Evolutionary conservation across 805 yeast genomes (phyloP).

Genomic region (Candida coleopterorum): DNA sequence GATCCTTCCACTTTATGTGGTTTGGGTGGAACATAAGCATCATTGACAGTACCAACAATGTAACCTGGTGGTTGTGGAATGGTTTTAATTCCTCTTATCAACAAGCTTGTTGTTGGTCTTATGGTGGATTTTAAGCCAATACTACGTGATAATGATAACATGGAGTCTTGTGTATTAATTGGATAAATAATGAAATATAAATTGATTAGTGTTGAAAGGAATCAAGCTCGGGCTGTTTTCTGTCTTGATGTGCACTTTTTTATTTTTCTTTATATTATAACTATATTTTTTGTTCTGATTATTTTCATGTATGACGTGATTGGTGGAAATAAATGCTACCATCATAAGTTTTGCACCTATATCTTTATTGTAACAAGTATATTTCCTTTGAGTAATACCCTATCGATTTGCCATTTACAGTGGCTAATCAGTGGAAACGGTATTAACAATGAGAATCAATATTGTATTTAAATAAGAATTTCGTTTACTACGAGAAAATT

Average conservation of each 20-base stretch:
- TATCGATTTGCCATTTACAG: too few species aligned
- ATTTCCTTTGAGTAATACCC: too few species aligned
- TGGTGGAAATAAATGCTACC: conserved; percentile 6
- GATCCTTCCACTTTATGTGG: conserved; percentile 60
- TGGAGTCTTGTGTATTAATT: background rate
- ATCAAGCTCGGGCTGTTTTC: too few species aligned
- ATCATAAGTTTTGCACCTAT: too few species aligned
- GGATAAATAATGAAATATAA: background rate
- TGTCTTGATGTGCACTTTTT: too few species aligned
- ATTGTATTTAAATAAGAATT: too few species aligned
- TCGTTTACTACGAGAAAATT: too few species aligned
- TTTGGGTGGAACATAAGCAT: conserved; percentile 60
- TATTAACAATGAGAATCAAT: too few species aligned
- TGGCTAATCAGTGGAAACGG: too few species aligned
- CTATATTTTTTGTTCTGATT: conserved; percentile 2
- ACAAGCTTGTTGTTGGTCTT: conserved; percentile 9
- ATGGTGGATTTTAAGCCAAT: background rate
- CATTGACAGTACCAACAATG: conserved; percentile 69
- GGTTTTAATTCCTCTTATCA: conserved; percentile 38
- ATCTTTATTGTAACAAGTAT: too few species aligned
- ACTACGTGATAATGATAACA: conserved; percentile 4
- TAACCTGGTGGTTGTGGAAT: conserved; percentile 70
- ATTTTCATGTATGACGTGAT: conserved; percentile 5
- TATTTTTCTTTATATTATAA: background rate
- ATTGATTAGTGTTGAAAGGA: too few species aligned